phyloP scores from a whole-genome alignment of 768 basidiomycete species.

The Suillus tomentosus region DNA sequence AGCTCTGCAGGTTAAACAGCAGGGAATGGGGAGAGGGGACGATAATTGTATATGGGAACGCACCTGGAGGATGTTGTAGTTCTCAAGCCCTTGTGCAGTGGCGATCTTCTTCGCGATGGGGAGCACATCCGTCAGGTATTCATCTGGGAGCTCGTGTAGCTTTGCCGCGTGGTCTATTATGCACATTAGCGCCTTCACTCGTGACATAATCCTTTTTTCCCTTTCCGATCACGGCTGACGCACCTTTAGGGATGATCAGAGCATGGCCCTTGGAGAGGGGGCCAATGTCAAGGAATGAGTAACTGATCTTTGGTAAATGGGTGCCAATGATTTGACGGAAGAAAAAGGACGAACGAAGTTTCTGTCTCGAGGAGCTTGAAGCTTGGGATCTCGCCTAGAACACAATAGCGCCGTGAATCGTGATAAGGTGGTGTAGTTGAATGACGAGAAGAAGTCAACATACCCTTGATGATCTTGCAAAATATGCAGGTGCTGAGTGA shows the following conservation, averaged over 20 bases:
- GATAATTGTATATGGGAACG: neutral
- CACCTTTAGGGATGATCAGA: conserved; percentile 93
- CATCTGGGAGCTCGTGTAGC: conserved; percentile 86
- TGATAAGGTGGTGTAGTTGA: neutral
- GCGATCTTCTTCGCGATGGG: conserved; percentile 89
- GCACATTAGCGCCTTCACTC: neutral
- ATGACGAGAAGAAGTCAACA: conserved; percentile 11
- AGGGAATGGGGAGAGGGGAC: neutral
- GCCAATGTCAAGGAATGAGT: conserved; percentile 90
- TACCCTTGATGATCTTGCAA: conserved; percentile 94
- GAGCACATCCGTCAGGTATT: conserved; percentile 73
- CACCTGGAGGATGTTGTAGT: conserved; percentile 88
- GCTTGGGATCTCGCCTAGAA: conserved; percentile 84
- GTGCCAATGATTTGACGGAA: neutral
- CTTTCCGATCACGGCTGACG: conserved; percentile 11
- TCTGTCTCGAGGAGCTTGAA: conserved; percentile 82
- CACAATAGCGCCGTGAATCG: neutral
- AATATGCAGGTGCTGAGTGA: conserved; percentile 75
- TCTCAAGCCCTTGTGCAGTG: conserved; percentile 64
- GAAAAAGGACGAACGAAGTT: conserved; percentile 50
- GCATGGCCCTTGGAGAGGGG: conserved; percentile 91
- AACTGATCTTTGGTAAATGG: conserved; percentile 40
- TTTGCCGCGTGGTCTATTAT: conserved; percentile 81
- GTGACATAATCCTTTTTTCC: neutral
- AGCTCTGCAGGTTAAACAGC: neutral